Conservation (phyloP, 306 rosid genomes). For the Gynostemma pentaphyllum region DNA sequence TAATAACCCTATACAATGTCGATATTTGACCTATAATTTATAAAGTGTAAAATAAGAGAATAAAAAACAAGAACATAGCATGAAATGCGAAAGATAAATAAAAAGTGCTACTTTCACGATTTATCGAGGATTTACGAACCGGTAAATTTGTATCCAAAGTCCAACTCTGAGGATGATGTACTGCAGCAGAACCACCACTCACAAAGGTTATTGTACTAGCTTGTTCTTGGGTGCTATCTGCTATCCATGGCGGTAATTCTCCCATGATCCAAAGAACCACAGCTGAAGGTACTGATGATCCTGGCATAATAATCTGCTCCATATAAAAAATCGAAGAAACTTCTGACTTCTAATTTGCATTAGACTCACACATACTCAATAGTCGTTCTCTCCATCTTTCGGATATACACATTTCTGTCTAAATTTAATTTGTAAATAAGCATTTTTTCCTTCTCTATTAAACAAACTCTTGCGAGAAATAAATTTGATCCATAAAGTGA, state of each 20-base stretch:
- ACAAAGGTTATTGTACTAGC: slow-evolving; percentile 50
- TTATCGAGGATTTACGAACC: neutral
- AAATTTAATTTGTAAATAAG: too few species aligned
- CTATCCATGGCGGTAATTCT: slow-evolving; percentile 54
- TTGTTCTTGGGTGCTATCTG: slow-evolving; percentile 38
- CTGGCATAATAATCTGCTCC: slow-evolving; percentile 30
- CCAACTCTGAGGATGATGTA: slow-evolving; percentile 59
- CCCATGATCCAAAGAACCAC: slow-evolving; percentile 73
- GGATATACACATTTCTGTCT: too few species aligned
- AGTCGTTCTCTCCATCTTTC: too few species aligned
- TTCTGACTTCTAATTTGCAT: slow-evolving; percentile 9
- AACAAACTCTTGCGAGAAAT: too few species aligned
- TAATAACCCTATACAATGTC: too few species aligned
- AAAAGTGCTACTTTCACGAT: neutral
- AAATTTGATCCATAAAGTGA: too few species aligned
- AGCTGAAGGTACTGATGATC: slow-evolving; percentile 78
- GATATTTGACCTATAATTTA: too few species aligned
- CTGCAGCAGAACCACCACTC: slow-evolving; percentile 29
- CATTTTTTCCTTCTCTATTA: too few species aligned
- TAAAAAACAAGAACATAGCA: too few species aligned
- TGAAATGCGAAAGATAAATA: neutral
- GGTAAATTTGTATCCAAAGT: slow-evolving; percentile 42
- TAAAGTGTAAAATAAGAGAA: too few species aligned
- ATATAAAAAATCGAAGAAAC: slow-evolving; percentile 10
- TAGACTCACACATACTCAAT: too few species aligned